Base-by-base conservation (phyloP, 345 rosid species). In the Gynandropsis gynandra region DNA sequence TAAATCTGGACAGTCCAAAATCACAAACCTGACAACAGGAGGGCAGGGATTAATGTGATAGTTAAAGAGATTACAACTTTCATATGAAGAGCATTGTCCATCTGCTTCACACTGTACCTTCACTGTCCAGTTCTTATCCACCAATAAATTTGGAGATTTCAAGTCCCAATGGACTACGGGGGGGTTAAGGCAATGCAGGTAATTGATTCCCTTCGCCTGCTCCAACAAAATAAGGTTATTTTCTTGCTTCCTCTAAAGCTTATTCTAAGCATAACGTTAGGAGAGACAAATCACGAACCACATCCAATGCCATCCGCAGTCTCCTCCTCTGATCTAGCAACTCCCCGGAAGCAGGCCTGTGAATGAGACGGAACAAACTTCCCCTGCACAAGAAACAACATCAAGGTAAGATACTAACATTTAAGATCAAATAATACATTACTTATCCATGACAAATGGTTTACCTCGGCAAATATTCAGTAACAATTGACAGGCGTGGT, bases 111-210 rank as follows among this genome's bases (percentile, higher is more conserved):
- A 31, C 32, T 24, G 10, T 72, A 90, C 98, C 95, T 90, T 90
- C 4, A 90, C 89, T 0, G 89, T 82, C 98, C 96, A 90, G 58
- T 87, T 90, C 68, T 77, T 90, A 74, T 90, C 98, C 44, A 87
- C 98, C 79, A 90, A 66, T 54, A 90, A 58, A 78, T 90, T 90
- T 51, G 98, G 98, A 34, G 98, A 73, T 63, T 90, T 90, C 20
- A 90, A 80, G 77, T 90, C 98, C 98, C 98, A 90, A 57, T 90
- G 98, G 62, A 90, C 87, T 33, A 90, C 74, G 16, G 98, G 92
- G 51, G 98, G 98, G 42, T 57, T 76, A 35, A 90, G 83, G 72
- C 92, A 75, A 62, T 87, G 98, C 55, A 90, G 82, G 75, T 90
- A 90, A 71, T 90, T 90, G 65, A 90, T 67, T 21, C 98, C 98